Percentiles rank a stretch among this genome's conserved stretches.
Evolutionary conservation across 2,329 filamentous ascomycete species (phyloP).

Genomic region (Penicillium sp.): DNA sequence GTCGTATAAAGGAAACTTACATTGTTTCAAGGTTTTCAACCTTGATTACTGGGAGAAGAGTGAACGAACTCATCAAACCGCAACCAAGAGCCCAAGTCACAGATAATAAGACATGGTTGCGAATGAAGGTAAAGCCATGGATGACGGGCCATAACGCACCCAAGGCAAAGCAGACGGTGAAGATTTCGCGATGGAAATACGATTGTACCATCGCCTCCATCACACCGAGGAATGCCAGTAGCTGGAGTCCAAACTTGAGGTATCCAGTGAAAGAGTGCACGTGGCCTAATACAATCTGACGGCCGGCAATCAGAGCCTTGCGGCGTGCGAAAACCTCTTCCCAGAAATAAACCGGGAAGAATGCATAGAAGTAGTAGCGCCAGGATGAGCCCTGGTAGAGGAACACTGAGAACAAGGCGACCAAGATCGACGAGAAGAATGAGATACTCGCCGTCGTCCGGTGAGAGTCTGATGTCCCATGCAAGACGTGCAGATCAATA

Average conservation of each 20-base stretch:
- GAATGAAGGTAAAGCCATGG: constrained; percentile 72
- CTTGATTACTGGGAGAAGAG: constrained; percentile 82
- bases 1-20: constrained; percentile 48
- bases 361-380: constrained; percentile 86
- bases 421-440: constrained; percentile 73
- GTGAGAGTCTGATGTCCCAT: constrained; percentile 63
- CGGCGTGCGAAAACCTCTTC: constrained; percentile 85
- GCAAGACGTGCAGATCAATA: constrained; percentile 80
- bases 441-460: constrained; percentile 60
- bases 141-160: constrained; percentile 74
- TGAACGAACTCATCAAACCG: constrained; percentile 83
- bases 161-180: constrained; percentile 74
- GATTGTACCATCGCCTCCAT: constrained; percentile 81
- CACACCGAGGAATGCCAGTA: constrained; percentile 66
- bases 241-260: constrained; percentile 62
- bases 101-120: constrained; percentile 61
- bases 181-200: constrained; percentile 86
- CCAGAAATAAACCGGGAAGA: constrained; percentile 95
- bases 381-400: constrained; percentile 73
- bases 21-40: constrained; percentile 72
- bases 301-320: constrained; percentile 65
- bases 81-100: constrained; percentile 75
- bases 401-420: constrained; percentile 74
- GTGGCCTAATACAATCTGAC: constrained; percentile 66
- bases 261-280: constrained; percentile 60